Conservation (phyloP, 768 basidiomycete genomes). For the Boletus reticulatus region DNA sequence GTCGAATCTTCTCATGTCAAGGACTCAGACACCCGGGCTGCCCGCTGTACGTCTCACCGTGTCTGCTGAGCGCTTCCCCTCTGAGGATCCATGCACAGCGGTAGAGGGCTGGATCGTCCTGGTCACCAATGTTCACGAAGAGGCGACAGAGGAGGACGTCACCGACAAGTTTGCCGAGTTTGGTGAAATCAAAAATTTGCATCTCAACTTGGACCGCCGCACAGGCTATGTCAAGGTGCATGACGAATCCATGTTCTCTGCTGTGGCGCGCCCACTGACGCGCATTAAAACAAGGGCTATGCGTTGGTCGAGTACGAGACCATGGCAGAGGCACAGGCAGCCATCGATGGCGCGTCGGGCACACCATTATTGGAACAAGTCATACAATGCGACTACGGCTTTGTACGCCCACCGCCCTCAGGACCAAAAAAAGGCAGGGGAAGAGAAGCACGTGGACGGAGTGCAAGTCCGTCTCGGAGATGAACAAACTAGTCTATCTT, state of each 20-base stretch:
- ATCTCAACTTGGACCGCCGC: slow-evolving; percentile 93
- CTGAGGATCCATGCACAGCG: slow-evolving; percentile 48
- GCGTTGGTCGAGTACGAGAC: slow-evolving; percentile 97
- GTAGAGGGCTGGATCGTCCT: slow-evolving; percentile 99
- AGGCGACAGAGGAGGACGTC: slow-evolving; percentile 96
- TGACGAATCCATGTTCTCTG: background rate
- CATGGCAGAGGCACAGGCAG: slow-evolving; percentile 89
- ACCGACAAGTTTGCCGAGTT: slow-evolving; percentile 95
- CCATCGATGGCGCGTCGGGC: slow-evolving; percentile 88
- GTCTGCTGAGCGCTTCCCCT: background rate
- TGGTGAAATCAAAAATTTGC: slow-evolving; percentile 97
- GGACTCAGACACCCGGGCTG: slow-evolving; percentile 74
- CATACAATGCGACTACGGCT: slow-evolving; percentile 90
- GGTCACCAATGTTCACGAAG: slow-evolving; percentile 95
- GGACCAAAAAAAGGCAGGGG: slow-evolving; percentile 76
- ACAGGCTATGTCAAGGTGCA: slow-evolving; percentile 98
- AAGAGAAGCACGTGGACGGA: slow-evolving; percentile 63
- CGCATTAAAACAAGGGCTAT: slow-evolving; percentile 67
- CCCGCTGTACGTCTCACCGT: slow-evolving; percentile 64
- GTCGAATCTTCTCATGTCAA: slow-evolving; percentile 67
- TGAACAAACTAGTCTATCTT: slow-evolving; percentile 22
- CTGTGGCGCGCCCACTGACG: background rate
- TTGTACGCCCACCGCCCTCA: slow-evolving; percentile 80
- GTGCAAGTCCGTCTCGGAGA: slow-evolving; percentile 76
- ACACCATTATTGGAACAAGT: slow-evolving; percentile 81